Evolutionary conservation across 306 rosid species (phyloP), one percentile per base, ranked within the genome.

Genomic region (Vigna mungo): DNA sequence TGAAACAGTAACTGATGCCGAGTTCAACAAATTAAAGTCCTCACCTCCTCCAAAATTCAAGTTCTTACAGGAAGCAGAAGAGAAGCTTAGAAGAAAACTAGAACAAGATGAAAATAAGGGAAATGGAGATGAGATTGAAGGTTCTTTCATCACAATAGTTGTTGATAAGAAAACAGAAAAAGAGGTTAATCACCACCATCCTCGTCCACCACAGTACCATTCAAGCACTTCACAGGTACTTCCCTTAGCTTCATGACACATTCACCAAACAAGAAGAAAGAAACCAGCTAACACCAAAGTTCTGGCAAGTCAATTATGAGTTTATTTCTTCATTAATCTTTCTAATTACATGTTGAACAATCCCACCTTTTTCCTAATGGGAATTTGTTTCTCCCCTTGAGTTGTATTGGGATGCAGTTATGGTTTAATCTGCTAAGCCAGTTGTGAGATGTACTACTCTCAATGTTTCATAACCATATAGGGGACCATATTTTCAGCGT

Each of bases 41-140:
- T 95, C 98, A 20, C 97, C 97, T 21, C 98, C 98, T 68, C 98
- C 98, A 9, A 92, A 89, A 69, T 95, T 95, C 90, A 95, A 86
- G 89, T 95, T 95, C 88, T 85, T 95, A 75, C 96, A 89, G 68
- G 92, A 89, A 67, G 98, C 98, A 18, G 98, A 95, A 80, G 96
- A 95, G 80, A 95, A 95, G 77, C 92, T 92, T 7, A 84, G 81
- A 78, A 85, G 92, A 80, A 90, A 81, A 76, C 36, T 86, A 18
- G 83, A 74, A 82, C 85, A 71, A 81, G 92, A 87, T 81, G 83
- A 80, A 11, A 82, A 74, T 46, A 81, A 81, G 59, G 81, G 78
- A 67, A 78, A 73, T 66, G 87, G 81, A 79, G 85, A 84, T 55
- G 91, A 88, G 30, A 89, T 86, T 18, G 90, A 88, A 16, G 88